Conservation (phyloP, 176 grass and related monocot species). For the Carex scoparia region DNA sequence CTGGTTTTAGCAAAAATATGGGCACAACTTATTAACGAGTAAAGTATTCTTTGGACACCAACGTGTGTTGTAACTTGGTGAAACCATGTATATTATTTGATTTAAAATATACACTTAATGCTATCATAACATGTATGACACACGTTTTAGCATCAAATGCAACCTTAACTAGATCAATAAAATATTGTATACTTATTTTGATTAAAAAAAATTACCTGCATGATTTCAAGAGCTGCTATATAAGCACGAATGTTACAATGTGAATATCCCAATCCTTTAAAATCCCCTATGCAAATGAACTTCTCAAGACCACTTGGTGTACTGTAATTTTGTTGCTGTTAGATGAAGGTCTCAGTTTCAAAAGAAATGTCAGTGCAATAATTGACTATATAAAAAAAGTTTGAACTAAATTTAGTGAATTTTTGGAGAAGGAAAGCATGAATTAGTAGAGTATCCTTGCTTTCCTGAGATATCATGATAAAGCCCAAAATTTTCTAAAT, state of each 20-base stretch:
- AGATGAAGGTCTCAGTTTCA: background rate
- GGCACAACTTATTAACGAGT: no score
- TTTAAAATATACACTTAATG: background rate
- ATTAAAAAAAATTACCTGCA: no score
- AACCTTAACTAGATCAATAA: background rate
- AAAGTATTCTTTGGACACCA: no score
- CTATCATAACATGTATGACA: background rate
- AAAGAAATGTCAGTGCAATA: background rate
- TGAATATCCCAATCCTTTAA: no score
- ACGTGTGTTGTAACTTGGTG: background rate
- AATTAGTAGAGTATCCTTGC: background rate
- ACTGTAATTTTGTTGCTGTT: conserved; percentile 11
- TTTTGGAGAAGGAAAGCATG: no score
- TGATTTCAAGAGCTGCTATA: no score
- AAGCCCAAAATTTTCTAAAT: no score
- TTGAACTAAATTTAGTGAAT: background rate
- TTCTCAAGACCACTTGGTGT: conserved; percentile 24
- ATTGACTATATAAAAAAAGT: background rate
- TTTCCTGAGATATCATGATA: background rate
- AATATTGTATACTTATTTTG: no score
- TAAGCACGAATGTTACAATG: no score
- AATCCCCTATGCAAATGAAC: no score
- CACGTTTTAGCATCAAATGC: background rate
- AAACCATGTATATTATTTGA: background rate
- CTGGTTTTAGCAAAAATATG: no score